Percentiles rank a stretch among this genome's conserved stretches.
These are phyloP conservation scores for Nannizziopsis arthrosporioides DNA, from an alignment of 2,329 filamentous ascomycete species.

Conservation along the genomic window DNA sequence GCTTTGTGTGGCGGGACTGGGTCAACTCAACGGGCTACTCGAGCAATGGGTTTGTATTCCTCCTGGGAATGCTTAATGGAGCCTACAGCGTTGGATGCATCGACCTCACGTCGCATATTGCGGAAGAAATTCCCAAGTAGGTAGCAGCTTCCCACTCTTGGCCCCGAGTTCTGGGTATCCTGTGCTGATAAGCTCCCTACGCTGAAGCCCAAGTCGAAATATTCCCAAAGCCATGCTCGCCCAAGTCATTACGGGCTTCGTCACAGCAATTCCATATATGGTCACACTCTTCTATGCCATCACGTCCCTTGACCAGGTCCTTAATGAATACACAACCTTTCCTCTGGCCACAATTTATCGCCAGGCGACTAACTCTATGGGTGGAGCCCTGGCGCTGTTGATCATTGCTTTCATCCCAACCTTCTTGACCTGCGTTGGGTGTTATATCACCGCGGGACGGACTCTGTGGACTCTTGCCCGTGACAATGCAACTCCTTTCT, in stretches of 20 bases:
- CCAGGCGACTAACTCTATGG: slow-evolving; percentile 39
- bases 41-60: slow-evolving; percentile 51
- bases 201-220: slow-evolving; percentile 30
- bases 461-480: slow-evolving; percentile 45
- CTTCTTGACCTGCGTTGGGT: slow-evolving; percentile 42
- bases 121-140: slow-evolving; percentile 49
- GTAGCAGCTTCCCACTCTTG: not conserved
- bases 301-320: slow-evolving; percentile 33
- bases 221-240: slow-evolving; percentile 41
- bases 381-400: slow-evolving; percentile 46
- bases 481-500: slow-evolving; percentile 47
- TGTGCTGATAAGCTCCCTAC: slow-evolving; percentile 4
- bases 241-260: slow-evolving; percentile 39
- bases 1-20: slow-evolving; percentile 48
- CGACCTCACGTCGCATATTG: slow-evolving; percentile 53
- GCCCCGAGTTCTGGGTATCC: not conserved
- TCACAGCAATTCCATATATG: slow-evolving; percentile 39
- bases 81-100: slow-evolving; percentile 57
- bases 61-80: slow-evolving; percentile 56
- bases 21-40: slow-evolving; percentile 35
- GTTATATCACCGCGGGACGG: slow-evolving; percentile 50
- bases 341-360: slow-evolving; percentile 39
- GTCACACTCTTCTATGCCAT: slow-evolving; percentile 43
- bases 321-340: slow-evolving; percentile 32
- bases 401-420: slow-evolving; percentile 47